Conservation (phyloP, 2,329 filamentous ascomycete species). For the Celoporthe dispersa region DNA sequence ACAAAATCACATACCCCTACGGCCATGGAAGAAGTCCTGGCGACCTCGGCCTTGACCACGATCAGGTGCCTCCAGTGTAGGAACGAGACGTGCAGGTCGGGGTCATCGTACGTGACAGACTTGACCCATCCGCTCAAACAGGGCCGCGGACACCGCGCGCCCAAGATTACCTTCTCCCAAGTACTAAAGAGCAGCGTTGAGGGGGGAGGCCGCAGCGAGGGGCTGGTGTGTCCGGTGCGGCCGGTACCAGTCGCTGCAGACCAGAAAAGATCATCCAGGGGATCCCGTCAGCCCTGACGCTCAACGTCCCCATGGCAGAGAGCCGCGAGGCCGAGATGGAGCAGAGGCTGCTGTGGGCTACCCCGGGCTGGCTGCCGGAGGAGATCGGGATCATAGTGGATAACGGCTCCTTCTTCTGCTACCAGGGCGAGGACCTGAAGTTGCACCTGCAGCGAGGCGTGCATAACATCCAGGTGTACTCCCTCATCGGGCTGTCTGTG, state of each 20-base stretch:
- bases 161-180: conserved; percentile 77
- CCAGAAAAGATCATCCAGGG: conserved; percentile 80
- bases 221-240: conserved; percentile 94
- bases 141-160: conserved; percentile 53
- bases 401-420: conserved; percentile 91
- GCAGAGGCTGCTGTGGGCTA: conserved; percentile 82
- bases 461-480: conserved; percentile 85
- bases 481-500: conserved; percentile 84
- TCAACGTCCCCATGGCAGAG: conserved; percentile 76
- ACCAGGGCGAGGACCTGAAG: conserved; percentile 87
- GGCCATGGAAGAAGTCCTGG: conserved; percentile 76
- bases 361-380: conserved; percentile 87
- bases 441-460: conserved; percentile 78
- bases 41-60: conserved; percentile 70
- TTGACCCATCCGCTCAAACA: conserved; percentile 73
- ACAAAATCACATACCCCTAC: conserved; percentile 65
- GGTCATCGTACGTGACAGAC: conserved; percentile 82
- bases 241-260: conserved; percentile 85
- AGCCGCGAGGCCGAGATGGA: conserved; percentile 56
- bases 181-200: conserved; percentile 93
- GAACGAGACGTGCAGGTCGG: conserved; percentile 81
- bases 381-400: conserved; percentile 93
- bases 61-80: conserved; percentile 87
- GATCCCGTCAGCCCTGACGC: conserved; percentile 82
- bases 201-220: conserved; percentile 81